Percentiles rank a stretch among this genome's conserved stretches.
Conservation (phyloP, 805 yeast genomes). For the Candida ulmi region DNA sequence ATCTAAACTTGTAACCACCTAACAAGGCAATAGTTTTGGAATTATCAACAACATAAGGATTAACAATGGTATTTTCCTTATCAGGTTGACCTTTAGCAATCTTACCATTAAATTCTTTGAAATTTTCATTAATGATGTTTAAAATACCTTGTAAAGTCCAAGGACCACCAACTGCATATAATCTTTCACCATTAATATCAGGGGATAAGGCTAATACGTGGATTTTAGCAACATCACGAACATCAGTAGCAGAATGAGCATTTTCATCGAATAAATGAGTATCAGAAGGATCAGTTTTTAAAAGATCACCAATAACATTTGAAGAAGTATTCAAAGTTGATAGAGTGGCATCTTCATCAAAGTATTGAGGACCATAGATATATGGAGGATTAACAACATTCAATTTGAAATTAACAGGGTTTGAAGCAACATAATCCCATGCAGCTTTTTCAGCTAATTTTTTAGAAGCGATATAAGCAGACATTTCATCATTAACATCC, state of each 20-base stretch:
- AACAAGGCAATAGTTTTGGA: constrained; percentile 17
- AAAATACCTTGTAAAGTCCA: constrained; percentile 16
- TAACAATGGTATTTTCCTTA: not conserved
- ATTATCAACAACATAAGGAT: constrained; percentile 7
- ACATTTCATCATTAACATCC: constrained; percentile 27
- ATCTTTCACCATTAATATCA: constrained; percentile 22
- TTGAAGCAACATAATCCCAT: constrained; percentile 39
- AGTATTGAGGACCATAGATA: constrained; percentile 53
- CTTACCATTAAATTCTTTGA: constrained; percentile 37
- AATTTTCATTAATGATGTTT: constrained; percentile 24
- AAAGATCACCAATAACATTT: constrained; percentile 25
- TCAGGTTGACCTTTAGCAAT: constrained; percentile 34
- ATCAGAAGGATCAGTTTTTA: constrained; percentile 20
- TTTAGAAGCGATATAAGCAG: constrained; percentile 50
- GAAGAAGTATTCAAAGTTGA: constrained; percentile 33
- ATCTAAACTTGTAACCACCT: constrained; percentile 32
- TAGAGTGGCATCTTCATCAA: constrained; percentile 33
- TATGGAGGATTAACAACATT: constrained; percentile 43
- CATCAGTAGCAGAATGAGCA: constrained; percentile 31
- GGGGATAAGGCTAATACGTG: constrained; percentile 41
- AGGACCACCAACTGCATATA: constrained; percentile 12
- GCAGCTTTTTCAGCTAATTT: constrained; percentile 53
- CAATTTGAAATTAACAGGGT: constrained; percentile 31
- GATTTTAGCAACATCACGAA: constrained; percentile 51
- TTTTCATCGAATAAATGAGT: constrained; percentile 5